Percentiles rank a stretch among this genome's conserved stretches.
phyloP scores from a whole-genome alignment of 192 early-diverging fungal genomes.

The Jimgerdemannia flammicorona region DNA sequence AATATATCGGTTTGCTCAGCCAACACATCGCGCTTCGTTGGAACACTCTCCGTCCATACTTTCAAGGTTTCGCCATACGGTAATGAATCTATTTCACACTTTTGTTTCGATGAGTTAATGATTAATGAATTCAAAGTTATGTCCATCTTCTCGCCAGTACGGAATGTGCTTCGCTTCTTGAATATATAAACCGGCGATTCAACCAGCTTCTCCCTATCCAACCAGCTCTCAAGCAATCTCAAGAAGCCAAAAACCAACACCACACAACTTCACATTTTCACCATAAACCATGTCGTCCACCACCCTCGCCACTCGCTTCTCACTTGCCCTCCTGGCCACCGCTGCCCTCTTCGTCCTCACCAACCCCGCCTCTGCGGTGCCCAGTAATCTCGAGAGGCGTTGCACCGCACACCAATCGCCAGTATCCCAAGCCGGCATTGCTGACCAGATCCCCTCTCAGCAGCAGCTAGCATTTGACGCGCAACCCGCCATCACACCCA shows the following conservation, averaged over 20 bases:
- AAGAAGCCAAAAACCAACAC: background rate
- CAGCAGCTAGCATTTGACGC: no score
- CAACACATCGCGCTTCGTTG: no score
- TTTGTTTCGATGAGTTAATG: background rate
- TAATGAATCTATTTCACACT: no score
- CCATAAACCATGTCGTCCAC: background rate
- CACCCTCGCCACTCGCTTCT: background rate
- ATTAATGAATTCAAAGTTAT: background rate
- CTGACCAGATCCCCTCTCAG: no score
- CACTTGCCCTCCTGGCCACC: background rate
- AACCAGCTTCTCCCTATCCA: background rate
- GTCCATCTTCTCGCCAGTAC: no score
- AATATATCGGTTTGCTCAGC: no score
- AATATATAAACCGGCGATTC: background rate
- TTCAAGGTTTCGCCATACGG: no score
- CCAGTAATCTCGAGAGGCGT: background rate
- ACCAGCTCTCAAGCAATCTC: background rate
- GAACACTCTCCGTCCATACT: no score
- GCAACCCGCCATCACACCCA: no score
- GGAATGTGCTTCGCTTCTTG: background rate
- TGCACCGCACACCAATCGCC: background rate
- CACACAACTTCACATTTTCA: no score
- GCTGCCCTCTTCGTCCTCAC: background rate
- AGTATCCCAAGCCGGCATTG: no score
- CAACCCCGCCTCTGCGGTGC: background rate